Conservation (phyloP, 805 yeast genomes). For the Zygotorulaspora chibaensis region DNA sequence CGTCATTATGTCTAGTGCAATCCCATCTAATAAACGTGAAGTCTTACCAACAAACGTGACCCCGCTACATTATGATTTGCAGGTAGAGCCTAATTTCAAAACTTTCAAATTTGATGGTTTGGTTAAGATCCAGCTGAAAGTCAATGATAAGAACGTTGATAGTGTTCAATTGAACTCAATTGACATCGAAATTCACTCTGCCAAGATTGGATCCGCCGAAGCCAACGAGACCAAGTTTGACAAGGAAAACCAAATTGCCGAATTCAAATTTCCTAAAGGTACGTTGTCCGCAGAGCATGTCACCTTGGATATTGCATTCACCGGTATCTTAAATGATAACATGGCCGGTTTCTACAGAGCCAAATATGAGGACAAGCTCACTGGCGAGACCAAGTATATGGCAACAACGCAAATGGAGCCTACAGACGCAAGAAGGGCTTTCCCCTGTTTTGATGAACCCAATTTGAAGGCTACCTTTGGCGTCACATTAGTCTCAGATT, state of each 20-base stretch:
- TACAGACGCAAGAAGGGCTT: slow-evolving; percentile 81
- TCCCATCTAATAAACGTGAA: slow-evolving; percentile 33
- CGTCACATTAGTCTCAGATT: slow-evolving; percentile 54
- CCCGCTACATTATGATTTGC: slow-evolving; percentile 71
- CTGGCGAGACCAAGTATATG: slow-evolving; percentile 64
- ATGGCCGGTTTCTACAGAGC: slow-evolving; percentile 84
- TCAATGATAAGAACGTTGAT: slow-evolving; percentile 43
- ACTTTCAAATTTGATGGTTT: slow-evolving; percentile 57
- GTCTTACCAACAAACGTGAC: slow-evolving; percentile 58
- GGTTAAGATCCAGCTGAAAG: slow-evolving; percentile 50
- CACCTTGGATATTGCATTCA: slow-evolving; percentile 47
- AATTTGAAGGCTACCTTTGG: slow-evolving; percentile 71
- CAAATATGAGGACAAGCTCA: slow-evolving; percentile 49
- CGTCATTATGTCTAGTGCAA: slow-evolving; percentile 10
- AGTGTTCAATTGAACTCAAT: slow-evolving; percentile 53
- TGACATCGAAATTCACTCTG: slow-evolving; percentile 59
- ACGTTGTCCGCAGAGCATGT: slow-evolving; percentile 38
- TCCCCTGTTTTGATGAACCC: slow-evolving; percentile 86
- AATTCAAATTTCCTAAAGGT: slow-evolving; percentile 50
- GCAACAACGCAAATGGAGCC: slow-evolving; percentile 87
- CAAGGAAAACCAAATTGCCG: slow-evolving; percentile 58
- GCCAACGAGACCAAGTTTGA: slow-evolving; percentile 43
- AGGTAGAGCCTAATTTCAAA: slow-evolving; percentile 56
- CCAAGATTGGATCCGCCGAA: slow-evolving; percentile 37
- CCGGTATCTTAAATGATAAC: slow-evolving; percentile 65